A percentile compares a stretch with the other conserved stretches of the same genome.
Conservation (phyloP, 2,329 filamentous ascomycete genomes). For the Cordyceps cicadae region DNA sequence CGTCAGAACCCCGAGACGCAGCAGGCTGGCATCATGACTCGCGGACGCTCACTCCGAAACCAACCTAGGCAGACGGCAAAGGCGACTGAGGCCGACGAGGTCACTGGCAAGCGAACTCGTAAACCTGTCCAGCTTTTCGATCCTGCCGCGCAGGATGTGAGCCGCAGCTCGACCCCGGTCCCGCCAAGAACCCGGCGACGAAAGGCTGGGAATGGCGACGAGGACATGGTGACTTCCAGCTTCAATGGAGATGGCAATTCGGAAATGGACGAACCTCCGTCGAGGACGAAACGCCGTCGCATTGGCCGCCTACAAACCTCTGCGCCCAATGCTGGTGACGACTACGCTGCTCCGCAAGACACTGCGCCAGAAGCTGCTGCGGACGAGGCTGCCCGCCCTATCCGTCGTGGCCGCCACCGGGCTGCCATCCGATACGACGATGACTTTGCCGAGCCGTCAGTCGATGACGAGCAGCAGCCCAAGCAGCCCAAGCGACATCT, state of each 20-base stretch:
- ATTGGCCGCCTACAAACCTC: conserved; percentile 12
- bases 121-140: conserved; percentile 45
- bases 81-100: conserved; percentile 45
- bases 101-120: conserved; percentile 45
- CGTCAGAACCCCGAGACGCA: conserved; percentile 51
- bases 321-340: conserved; percentile 18
- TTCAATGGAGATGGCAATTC: conserved; percentile 27
- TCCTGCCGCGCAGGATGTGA: conserved; percentile 41
- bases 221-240: conserved; percentile 23
- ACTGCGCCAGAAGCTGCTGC: conserved; percentile 16
- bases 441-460: conserved; percentile 11
- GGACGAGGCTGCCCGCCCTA: conserved; percentile 13
- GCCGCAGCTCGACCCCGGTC: conserved; percentile 44
- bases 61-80: conserved; percentile 50
- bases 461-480: conserved; percentile 18
- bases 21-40: conserved; percentile 41
- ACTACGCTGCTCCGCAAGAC: conserved; percentile 21
- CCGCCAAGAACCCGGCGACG: conserved; percentile 25
- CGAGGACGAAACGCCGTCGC: conserved; percentile 11
- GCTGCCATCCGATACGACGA: conserved; percentile 8
- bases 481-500: conserved; percentile 25
- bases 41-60: conserved; percentile 45
- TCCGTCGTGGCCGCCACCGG: conserved; percentile 14
- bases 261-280: conserved; percentile 22
- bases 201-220: conserved; percentile 23